phyloP scores from a whole-genome alignment of 192 early-diverging fungal genomes.

The Linnemannia elongata region DNA sequence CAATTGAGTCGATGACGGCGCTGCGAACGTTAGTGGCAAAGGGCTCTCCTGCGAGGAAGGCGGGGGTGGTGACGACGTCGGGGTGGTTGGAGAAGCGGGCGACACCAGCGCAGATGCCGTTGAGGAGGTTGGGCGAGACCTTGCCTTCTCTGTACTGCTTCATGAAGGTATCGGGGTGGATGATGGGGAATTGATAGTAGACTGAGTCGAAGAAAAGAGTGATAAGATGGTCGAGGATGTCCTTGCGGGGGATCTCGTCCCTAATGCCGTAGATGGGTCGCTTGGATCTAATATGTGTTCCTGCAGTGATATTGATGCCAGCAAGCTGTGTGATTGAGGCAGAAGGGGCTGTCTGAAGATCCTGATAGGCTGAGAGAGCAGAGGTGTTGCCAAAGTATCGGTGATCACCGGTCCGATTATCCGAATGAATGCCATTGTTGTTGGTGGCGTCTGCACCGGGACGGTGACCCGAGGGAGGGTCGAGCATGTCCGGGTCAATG shows the following conservation, averaged over 20 bases:
- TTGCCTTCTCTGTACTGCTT: slow-evolving; percentile 56
- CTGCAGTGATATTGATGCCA: not conserved
- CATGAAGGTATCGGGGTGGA: slow-evolving; percentile 64
- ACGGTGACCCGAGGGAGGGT: not conserved
- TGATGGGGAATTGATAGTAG: slow-evolving; percentile 60
- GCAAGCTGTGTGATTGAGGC: not conserved
- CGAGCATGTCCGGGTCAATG: slow-evolving; percentile 20
- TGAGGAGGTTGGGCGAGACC: slow-evolving; percentile 61
- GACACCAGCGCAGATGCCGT: slow-evolving; percentile 57
- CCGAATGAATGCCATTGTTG: not conserved
- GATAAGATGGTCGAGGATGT: slow-evolving; percentile 66
- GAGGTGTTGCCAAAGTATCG: slow-evolving; percentile 47
- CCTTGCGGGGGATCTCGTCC: slow-evolving; percentile 54
- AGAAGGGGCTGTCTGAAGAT: not conserved
- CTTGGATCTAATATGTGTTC: slow-evolving; percentile 17
- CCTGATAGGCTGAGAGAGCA: slow-evolving; percentile 7
- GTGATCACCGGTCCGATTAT: slow-evolving; percentile 1
- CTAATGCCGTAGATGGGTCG: slow-evolving; percentile 45
- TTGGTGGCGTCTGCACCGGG: not conserved
- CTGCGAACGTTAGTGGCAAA: slow-evolving; percentile 63
- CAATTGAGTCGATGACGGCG: slow-evolving; percentile 57
- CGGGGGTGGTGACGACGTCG: slow-evolving; percentile 59
- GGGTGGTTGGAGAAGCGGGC: slow-evolving; percentile 65
- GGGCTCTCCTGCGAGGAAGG: slow-evolving; percentile 65
- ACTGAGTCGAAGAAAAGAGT: slow-evolving; percentile 62